Evolutionary conservation across 352 stramenopile species (phyloP).

Genomic region (Globisporangium splendens): DNA sequence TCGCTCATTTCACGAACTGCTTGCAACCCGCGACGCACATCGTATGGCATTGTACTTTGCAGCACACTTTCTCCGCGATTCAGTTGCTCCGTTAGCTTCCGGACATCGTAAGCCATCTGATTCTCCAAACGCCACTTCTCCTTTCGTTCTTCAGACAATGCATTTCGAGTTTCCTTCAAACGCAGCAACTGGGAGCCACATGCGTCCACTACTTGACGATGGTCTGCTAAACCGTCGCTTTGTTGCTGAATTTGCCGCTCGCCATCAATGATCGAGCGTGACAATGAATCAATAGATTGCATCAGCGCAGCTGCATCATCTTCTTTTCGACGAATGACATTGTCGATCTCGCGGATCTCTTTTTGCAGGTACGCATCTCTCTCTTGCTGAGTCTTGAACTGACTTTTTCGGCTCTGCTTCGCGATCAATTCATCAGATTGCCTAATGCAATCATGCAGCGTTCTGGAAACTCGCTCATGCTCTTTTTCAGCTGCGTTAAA

Average conservation of each 20-base stretch:
- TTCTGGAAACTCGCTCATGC: conserved; percentile 86
- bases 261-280: conserved; percentile 33
- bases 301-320: conserved; percentile 39
- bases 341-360: conserved; percentile 69
- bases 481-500: conserved; percentile 41
- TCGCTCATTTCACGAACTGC: conserved; percentile 87
- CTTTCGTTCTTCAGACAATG: conserved; percentile 75
- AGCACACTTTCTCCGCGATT: conserved; percentile 71
- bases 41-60: conserved; percentile 82
- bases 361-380: conserved; percentile 84
- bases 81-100: conserved; percentile 68
- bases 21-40: conserved; percentile 80
- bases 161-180: conserved; percentile 81
- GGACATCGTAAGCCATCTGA: conserved; percentile 70
- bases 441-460: conserved; percentile 50
- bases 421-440: conserved; percentile 91
- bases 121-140: conserved; percentile 81
- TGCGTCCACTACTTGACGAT: conserved; percentile 49
- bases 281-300: conserved; percentile 40
- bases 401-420: conserved; percentile 94
- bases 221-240: conserved; percentile 42
- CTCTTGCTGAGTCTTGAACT: conserved; percentile 93
- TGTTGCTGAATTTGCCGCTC: conserved; percentile 46
- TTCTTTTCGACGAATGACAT: conserved; percentile 55
- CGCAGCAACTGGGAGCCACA: conserved; percentile 49